These are phyloP conservation scores for Corymbia maculata DNA, from an alignment of 345 rosid genomes.

Conservation along the genomic window DNA sequence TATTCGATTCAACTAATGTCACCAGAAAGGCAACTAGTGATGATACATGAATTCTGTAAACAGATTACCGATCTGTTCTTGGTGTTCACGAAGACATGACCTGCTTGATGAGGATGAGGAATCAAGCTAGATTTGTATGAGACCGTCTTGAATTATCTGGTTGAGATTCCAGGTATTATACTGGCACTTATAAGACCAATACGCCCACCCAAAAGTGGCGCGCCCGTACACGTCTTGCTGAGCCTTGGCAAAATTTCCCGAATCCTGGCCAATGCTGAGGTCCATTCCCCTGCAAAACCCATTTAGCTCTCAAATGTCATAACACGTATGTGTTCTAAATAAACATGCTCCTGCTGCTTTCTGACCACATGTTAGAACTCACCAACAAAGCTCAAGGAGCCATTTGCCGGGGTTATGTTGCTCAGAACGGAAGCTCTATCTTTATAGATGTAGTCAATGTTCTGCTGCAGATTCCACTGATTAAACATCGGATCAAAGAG, in stretches of 20 bases:
- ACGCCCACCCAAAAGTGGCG: neutral
- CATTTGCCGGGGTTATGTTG: neutral
- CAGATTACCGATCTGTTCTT: neutral
- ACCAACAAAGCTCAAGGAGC: neutral
- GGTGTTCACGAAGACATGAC: neutral
- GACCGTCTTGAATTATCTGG: neutral
- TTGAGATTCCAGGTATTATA: neutral
- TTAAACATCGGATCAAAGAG: neutral
- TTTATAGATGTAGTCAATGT: neutral
- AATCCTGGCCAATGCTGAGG: neutral
- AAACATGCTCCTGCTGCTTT: neutral
- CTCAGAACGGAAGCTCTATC: neutral
- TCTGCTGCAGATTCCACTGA: neutral
- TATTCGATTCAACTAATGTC: neutral
- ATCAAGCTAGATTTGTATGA: neutral
- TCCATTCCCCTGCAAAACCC: neutral
- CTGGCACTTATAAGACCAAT: neutral
- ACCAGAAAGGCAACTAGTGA: neutral
- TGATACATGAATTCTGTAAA: neutral
- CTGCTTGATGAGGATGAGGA: neutral
- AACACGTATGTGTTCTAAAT: neutral
- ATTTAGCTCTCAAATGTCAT: neutral
- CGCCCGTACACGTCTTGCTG: neutral
- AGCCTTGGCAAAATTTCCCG: neutral
- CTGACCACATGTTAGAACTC: neutral